These are phyloP conservation scores for Clathrus columnatus DNA, from an alignment of 768 basidiomycete genomes.

Conservation along the genomic window DNA sequence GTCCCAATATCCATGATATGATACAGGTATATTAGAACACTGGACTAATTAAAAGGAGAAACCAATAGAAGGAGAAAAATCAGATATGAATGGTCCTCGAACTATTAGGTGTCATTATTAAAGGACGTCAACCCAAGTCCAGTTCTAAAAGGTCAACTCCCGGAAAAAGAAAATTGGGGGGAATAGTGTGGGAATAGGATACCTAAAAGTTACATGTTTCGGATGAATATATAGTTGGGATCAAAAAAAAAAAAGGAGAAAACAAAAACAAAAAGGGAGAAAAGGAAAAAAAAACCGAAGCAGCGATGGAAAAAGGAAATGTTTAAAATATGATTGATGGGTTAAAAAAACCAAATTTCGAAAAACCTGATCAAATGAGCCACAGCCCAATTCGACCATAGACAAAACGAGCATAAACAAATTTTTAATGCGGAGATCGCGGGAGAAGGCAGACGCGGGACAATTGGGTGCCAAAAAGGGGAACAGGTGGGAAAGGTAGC, in stretches of 20 bases:
- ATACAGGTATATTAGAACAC: constrained; percentile 11
- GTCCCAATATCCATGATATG: constrained; percentile 1
- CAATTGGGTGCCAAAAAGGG: no score
- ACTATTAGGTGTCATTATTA: background rate
- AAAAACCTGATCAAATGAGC: no score
- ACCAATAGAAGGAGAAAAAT: background rate
- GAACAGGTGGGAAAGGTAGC: no score
- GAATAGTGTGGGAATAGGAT: background rate
- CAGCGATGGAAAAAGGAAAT: background rate
- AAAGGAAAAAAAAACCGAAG: background rate
- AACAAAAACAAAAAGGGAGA: background rate
- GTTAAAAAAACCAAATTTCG: background rate
- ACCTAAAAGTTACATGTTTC: background rate
- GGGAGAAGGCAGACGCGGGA: no score
- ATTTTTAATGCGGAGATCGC: no score
- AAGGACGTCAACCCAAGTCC: background rate
- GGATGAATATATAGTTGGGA: background rate
- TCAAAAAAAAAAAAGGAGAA: background rate
- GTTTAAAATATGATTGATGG: background rate
- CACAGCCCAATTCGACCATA: no score
- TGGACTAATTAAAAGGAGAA: constrained; percentile 5
- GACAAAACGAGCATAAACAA: no score
- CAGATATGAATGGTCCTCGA: background rate
- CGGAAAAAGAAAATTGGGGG: background rate
- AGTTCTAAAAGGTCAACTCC: background rate